Base-by-base conservation (phyloP, 805 yeast genomes). In the Candida ficus region DNA sequence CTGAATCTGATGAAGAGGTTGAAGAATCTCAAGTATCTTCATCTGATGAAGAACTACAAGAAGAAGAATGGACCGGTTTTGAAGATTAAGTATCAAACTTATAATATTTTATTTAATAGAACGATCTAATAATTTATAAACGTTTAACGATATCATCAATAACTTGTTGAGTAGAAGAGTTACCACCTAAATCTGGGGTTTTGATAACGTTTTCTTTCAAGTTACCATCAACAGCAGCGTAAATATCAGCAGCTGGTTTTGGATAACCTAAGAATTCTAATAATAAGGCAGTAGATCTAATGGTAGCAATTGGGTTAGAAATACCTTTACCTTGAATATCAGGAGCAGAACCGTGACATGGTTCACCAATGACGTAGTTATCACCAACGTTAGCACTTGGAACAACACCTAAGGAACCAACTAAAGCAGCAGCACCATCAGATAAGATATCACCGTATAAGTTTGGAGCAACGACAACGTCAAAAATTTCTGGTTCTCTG, bases 281-380 rank as follows among this genome's bases (percentile, higher is more conserved):
- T 95, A 93, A 83, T 62, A 93, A 74, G 42, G 98, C 99, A 44
- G 97, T 82, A 23, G 99, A 93, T 70, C 99, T 83, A 62, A 93
- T 91, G 38, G 99, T 93, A 42, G 99, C 99, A 58, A 93, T 81
- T 50, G 99, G 99, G 76, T 91, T 91, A 39, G 96, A 77, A 55
- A 88, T 86, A 56, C 93, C 93, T 66, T 76, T 81, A 55, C 99
- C 99, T 62, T 90, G 96, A 52, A 93, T 93, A 64, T 93, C 99
- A 42, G 99, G 99, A 41, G 99, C 99, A 42, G 96, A 86, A 47
- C 99, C 99, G 68, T 93, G 99, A 62, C 97, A 90, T 61, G 99
- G 99, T 70, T 93, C 99, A 63, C 99, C 99, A 61, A 93, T 88
- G 48, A 95, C 97, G 61, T 93, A 91, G 62, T 74, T 68, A 61